Evolutionary conservation across 495 filamentous ascomycete genomes (phyloP), one percentile per base, ranked within the genome.

Genomic region (Penicillium herquei): DNA sequence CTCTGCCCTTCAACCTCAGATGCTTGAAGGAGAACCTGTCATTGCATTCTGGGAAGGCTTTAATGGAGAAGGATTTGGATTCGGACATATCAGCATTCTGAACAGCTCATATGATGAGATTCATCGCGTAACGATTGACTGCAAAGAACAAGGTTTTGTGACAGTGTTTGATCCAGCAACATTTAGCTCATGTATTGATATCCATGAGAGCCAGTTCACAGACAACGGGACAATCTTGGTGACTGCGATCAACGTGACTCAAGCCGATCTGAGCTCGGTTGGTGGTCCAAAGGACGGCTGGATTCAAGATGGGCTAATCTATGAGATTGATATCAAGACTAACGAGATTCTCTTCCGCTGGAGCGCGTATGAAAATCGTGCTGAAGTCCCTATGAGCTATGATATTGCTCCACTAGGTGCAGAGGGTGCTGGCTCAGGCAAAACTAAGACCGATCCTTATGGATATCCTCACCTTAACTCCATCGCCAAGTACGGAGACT

Each of bases 181-280:
- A 4, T 62, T 62, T 11, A 18, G 54, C 11, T 70, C 60, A 3
- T 66, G 64, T 21, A 66, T 66, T 35, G 71, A 73, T 53, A 46
- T 75, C 14, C 77, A 81, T 49, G 77, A 81, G 52, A 70, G 71
- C 11, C 66, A 65, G 11, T 60, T 79, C 39, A 78, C 75, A 1
- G 58, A 66, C 14, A 59, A 78, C 21, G 66, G 77, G 48, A 84
- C 79, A 0, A 73, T 80, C 11, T 63, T 83, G 6, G 78, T 82
- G n/a, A 76, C 76, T 12, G 72, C 78, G 10, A 80, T 81, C 43
- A 76, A 82, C 50, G 70, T 72, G 7, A 78, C 76, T 8, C 68
- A 64, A 14, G 64, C 71, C 37, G 74, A 82, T 57, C 52, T 81
- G 43, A 72, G 64, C 1, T 58, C 71, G 5, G 65, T 77, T 49